Base-by-base conservation (phyloP, 2,329 filamentous ascomycete genomes). In the Arthrobotrys megalospora region DNA sequence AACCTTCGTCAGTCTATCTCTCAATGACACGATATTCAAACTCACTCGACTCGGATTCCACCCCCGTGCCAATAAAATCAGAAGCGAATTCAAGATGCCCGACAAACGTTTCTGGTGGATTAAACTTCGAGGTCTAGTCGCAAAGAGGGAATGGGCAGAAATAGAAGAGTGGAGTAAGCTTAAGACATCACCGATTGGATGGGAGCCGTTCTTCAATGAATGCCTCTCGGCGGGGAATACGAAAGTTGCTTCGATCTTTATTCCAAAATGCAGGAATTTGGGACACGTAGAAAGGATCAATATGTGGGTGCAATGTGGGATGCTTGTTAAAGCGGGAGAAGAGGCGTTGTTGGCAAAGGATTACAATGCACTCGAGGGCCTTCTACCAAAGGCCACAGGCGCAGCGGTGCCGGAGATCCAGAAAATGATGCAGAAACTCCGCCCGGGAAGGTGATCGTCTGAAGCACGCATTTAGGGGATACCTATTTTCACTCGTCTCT, bases 291-390 rank as follows among this genome's bases (percentile, higher is more conserved):
- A 94, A 81, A 87, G 91, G 2, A 91, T 97, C 69, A 89, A 91
- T 81, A 97, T 99, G 95, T 99, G 94, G 88, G 91, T 97, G 82
- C 97, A 97, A 85, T 98, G 96, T 84, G 95, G 95, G 16, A 89
- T 97, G 90, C 87, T 93, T 52, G 89, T 92, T 32, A 94, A 93
- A 85, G 96, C 96, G 1, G 96, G 92, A 3, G 94, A 98, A 85
- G 96, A 98, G 85, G 95, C 96, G 2, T 88, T 94, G 76, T 93
- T 91, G 85, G 88, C 89, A 76, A 96, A 92, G 84, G 93, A 99
- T 83, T 86, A 89, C 60, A 91, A 91, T 81, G 86, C 91, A n/a
- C 90, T 96, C 85, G 89, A 91, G 81, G 87, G 90, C 64, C 85
- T 98, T 80, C 87, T 93, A 80, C 89, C 89, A 72, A 93, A 91